Base-by-base conservation (phyloP, 2,329 filamentous ascomycete genomes). In the Verruconis gallopava region DNA sequence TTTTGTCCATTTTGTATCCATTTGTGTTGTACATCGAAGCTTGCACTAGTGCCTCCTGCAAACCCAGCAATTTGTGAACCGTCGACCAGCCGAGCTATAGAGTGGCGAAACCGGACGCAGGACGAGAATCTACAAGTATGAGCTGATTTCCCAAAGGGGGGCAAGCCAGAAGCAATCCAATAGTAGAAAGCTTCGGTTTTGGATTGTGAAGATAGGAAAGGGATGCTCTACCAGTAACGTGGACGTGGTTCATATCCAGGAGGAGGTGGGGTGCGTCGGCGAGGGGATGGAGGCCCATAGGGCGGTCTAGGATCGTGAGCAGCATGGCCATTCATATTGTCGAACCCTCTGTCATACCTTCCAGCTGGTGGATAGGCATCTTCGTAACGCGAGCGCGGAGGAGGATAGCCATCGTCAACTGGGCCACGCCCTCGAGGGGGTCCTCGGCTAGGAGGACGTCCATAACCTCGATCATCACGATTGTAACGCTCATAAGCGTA, bases 371-470 rank as follows among this genome's bases (percentile, higher is more conserved):
- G 69, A 63, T 89, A 91, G 21, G 81, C 79, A 53, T 91, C 85
- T 45, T 86, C 81, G 54, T 82, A 83, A 45, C 81, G 66, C 9
- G 9, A 9, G 49, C 66, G 66, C 68, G 61, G 69, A 44, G 73
- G 74, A 49, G 77, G 76, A 42, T 77, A 76, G 54, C 69, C 68
- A 43, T 88, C 81, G 48, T 82, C 69, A n/a, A n/a, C n/a, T n/a
- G n/a, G n/a, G n/a, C n/a, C n/a, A 35, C 81, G 79, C 49, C 72
- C 71, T 49, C 81, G 79, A 50, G 82, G 80, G 35, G 38, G 38
- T 14, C 37, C 33, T 15, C 82, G 81, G 47, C 85, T 85, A 44
- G 84, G 65, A 47, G 66, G 66, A 46, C 64, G 44, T 15, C 33
- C 44, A 18, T 40, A 63, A 45, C 65, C 85, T 44, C 85, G 80